Base-by-base conservation (phyloP, 2,329 filamentous ascomycete genomes). In the Hymenoscyphus infarciens region DNA sequence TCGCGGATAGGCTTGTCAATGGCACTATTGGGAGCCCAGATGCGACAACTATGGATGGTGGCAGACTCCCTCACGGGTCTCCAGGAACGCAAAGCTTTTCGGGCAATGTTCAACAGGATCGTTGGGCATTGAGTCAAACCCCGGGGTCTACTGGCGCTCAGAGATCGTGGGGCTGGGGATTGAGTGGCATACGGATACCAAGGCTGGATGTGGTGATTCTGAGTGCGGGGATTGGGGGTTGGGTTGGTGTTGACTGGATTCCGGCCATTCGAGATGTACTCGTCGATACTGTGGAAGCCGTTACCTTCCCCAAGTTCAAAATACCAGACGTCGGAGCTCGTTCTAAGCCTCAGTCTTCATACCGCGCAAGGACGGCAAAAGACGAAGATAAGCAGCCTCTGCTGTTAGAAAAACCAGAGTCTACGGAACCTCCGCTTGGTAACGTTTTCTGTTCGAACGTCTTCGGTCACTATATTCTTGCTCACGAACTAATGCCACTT, bases 391-490 rank as follows among this genome's bases (percentile, higher is more conserved):
- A 2, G 29, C 73, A 75, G 65, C 64, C 65, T 8, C 59, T 71
- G 29, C 60, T 68, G 55, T 64, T 49, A 58, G 55, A 63, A 19
- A 62, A 67, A 27, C 56, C 65, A 15, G 62, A 61, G 35, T 22
- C 60, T 11, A 69, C 77, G 16, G 83, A 87, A 63, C 87, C 88
- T 0, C 77, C 80, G 5, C 78, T 99, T 0, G 93, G 92, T 2
- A 83, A 91, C 68, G 86, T 97, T 19, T 99, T 98, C 74, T 89
- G 88, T 74, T 89, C 94, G 57, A 98, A 98, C 73, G 83, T 97
- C 33, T 98, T 99, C 73, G 95, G 95, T 0, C 95, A 99, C 78
- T 98, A 99, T 74, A 78, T 97, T 72, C 85, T 99, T 27, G 85
- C 86, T 16, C 93, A 97, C 75, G 86, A 88, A 72, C 82, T 98